A percentile compares a stretch with the other conserved stretches of the same genome.
Evolutionary conservation across 2,329 filamentous ascomycete genomes (phyloP).

Genomic region (Dryadomyces sulphureus): DNA sequence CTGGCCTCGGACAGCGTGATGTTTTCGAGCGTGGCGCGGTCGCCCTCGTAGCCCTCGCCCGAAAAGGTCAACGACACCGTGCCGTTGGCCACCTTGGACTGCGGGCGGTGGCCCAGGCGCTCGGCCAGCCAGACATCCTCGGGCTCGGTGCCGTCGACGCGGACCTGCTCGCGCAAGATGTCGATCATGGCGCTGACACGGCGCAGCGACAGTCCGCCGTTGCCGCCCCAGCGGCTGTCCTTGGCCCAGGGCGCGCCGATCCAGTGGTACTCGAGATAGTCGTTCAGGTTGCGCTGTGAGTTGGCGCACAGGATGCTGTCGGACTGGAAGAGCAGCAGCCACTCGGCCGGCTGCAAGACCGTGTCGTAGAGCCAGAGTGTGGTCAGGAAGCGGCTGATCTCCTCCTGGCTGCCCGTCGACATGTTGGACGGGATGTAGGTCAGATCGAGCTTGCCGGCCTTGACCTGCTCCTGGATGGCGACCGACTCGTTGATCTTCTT

Average conservation of each 20-base stretch:
- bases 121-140: slow-evolving; percentile 43
- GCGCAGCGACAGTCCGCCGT: slow-evolving; percentile 36
- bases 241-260: slow-evolving; percentile 35
- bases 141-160: slow-evolving; percentile 27
- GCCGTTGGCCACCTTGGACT: slow-evolving; percentile 35
- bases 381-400: slow-evolving; percentile 37
- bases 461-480: slow-evolving; percentile 28
- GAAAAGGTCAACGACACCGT: slow-evolving; percentile 32
- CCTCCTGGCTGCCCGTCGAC: slow-evolving; percentile 33
- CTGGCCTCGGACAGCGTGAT: slow-evolving; percentile 11
- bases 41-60: slow-evolving; percentile 30
- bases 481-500: slow-evolving; percentile 26
- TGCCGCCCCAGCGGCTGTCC: slow-evolving; percentile 28
- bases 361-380: slow-evolving; percentile 35
- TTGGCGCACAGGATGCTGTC: slow-evolving; percentile 43
- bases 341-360: slow-evolving; percentile 33
- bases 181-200: slow-evolving; percentile 37
- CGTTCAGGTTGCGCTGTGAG: slow-evolving; percentile 28
- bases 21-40: slow-evolving; percentile 12
- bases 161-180: slow-evolving; percentile 31
- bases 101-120: slow-evolving; percentile 32
- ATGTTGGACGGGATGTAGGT: slow-evolving; percentile 36
- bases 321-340: slow-evolving; percentile 38
- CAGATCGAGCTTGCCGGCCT: slow-evolving; percentile 32
- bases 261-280: slow-evolving; percentile 38